Percentiles rank a stretch among this genome's conserved stretches.
Evolutionary conservation across 345 rosid genomes (phyloP).

Genomic region (Heritiera littoralis): DNA sequence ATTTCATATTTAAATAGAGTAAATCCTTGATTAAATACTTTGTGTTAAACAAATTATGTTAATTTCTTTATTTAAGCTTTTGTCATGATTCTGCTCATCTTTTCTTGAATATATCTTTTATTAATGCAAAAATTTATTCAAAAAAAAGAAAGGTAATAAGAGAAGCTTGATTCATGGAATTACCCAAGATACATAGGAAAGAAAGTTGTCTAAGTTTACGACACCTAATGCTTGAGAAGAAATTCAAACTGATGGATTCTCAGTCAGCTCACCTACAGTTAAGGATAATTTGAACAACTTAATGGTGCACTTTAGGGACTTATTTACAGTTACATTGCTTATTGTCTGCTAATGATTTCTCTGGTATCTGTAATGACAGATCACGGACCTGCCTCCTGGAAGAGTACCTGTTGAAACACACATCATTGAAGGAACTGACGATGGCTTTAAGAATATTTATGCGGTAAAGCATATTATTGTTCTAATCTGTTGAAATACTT

Average conservation of each 20-base stretch:
- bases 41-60: background rate
- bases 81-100: slow-evolving; percentile 5
- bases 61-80: background rate
- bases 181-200: background rate
- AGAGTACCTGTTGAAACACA: slow-evolving; percentile 83
- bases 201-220: background rate
- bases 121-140: background rate
- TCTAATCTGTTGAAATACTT: background rate
- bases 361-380: slow-evolving; percentile 46
- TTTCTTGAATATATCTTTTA: background rate
- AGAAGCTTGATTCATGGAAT: background rate
- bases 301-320: background rate
- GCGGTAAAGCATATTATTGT: slow-evolving; percentile 42
- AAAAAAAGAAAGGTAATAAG: background rate
- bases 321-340: slow-evolving; percentile 8
- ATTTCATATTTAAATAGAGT: background rate
- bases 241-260: background rate
- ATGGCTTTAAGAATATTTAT: slow-evolving; percentile 66
- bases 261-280: background rate
- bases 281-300: background rate
- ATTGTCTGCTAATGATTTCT: slow-evolving; percentile 3
- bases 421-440: slow-evolving; percentile 58
- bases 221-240: background rate
- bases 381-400: slow-evolving; percentile 93
- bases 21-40: slow-evolving; percentile 4